Evolutionary conservation across 2,329 filamentous ascomycete genomes (phyloP).

Genomic region (Diplodia sapinea): DNA sequence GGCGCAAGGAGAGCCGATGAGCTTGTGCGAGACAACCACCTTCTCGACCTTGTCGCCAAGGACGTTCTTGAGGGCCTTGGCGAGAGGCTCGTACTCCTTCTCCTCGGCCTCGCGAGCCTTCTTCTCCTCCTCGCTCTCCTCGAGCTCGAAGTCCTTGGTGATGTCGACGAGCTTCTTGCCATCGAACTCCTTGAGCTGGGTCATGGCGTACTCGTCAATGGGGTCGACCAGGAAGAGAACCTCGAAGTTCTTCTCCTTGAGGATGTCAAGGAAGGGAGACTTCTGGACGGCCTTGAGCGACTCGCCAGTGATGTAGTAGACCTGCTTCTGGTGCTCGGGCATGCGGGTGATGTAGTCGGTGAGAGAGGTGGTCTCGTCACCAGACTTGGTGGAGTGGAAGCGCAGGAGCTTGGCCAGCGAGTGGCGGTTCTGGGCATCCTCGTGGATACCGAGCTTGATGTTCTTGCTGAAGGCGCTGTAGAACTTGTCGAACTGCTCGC

Average conservation of each 20-base stretch:
- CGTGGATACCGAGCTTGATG: slow-evolving; percentile 99
- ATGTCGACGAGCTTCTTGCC: slow-evolving; percentile 99
- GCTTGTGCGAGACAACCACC: slow-evolving; percentile 98
- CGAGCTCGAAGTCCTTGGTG: slow-evolving; percentile 99
- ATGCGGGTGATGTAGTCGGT: slow-evolving; percentile 98
- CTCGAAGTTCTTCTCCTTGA: slow-evolving; percentile 99
- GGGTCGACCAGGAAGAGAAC: slow-evolving; percentile 99
- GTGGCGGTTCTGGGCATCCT: slow-evolving; percentile 96
- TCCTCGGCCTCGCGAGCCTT: slow-evolving; percentile 90
- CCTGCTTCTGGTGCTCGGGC: slow-evolving; percentile 99
- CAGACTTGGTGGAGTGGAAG: slow-evolving; percentile 99
- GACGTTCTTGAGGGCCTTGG: slow-evolving; percentile 98
- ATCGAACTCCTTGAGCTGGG: slow-evolving; percentile 99
- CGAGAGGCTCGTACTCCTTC: slow-evolving; percentile 95
- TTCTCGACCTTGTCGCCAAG: slow-evolving; percentile 99
- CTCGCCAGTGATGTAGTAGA: slow-evolving; percentile 99
- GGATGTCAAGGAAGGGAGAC: slow-evolving; percentile 97
- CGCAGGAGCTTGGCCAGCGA: slow-evolving; percentile 96
- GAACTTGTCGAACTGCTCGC: slow-evolving; percentile 99
- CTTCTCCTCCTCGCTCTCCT: slow-evolving; percentile 99
- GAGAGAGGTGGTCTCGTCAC: slow-evolving; percentile 92
- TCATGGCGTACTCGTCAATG: slow-evolving; percentile 99
- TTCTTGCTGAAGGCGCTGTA: slow-evolving; percentile 99
- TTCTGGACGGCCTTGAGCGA: slow-evolving; percentile 97
- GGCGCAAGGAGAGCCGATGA: slow-evolving; percentile 90